Percentiles rank a stretch among this genome's conserved stretches.
These are phyloP conservation scores for Phytopythium oedochilum DNA, from an alignment of 352 stramenopile genomes.

Conservation along the genomic window DNA sequence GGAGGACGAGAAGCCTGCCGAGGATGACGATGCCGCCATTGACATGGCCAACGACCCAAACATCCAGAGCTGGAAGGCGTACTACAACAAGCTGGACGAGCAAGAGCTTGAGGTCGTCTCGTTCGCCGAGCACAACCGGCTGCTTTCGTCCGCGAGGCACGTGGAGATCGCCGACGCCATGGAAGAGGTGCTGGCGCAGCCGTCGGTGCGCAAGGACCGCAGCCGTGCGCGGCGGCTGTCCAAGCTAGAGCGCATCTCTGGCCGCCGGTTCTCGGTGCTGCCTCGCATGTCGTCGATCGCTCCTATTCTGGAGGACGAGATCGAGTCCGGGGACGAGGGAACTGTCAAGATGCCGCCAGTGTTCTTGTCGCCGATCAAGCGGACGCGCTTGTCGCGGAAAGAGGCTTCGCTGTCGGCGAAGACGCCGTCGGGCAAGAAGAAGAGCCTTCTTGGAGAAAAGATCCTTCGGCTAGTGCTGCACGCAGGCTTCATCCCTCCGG, in stretches of 20 bases:
- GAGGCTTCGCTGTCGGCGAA: conserved; percentile 5
- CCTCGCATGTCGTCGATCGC: conserved; percentile 21
- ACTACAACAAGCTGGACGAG: conserved; percentile 45
- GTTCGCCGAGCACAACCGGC: conserved; percentile 45
- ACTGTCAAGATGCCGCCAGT: conserved; percentile 36
- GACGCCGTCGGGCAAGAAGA: conserved; percentile 11
- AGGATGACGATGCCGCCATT: conserved; percentile 2
- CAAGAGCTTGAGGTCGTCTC: conserved; percentile 63
- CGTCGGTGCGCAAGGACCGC: conserved; percentile 54
- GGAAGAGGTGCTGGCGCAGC: conserved; percentile 60
- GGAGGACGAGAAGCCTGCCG: background rate
- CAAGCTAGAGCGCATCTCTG: conserved; percentile 50
- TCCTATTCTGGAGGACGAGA: conserved; percentile 36
- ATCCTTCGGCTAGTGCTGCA: conserved; percentile 40
- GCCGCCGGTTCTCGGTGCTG: conserved; percentile 41
- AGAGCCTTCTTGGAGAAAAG: conserved; percentile 22
- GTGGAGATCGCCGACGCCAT: conserved; percentile 71
- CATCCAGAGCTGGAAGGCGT: conserved; percentile 40
- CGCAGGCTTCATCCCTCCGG: conserved; percentile 30
- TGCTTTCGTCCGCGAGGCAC: conserved; percentile 60
- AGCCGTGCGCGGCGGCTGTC: conserved; percentile 57
- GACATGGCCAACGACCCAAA: conserved; percentile 14
- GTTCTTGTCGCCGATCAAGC: conserved; percentile 29
- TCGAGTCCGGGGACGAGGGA: conserved; percentile 25
- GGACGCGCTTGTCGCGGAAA: conserved; percentile 11